Percentiles rank a stretch among this genome's conserved stretches.
phyloP scores from a whole-genome alignment of 139 green algal genomes.

The Coelastrella sp. region DNA sequence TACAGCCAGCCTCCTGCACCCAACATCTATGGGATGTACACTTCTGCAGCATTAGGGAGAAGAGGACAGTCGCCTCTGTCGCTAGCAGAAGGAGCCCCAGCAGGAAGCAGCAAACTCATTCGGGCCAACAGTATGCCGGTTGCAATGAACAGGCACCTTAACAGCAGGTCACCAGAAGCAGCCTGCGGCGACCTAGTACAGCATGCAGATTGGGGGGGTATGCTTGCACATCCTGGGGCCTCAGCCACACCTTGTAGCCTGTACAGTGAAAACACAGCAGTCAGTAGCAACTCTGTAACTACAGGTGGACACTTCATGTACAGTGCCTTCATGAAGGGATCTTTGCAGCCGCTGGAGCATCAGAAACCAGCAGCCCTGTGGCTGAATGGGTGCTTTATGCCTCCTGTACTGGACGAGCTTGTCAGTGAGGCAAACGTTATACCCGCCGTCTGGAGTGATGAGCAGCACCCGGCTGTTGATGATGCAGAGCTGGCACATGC shows the following conservation, averaged over 20 bases:
- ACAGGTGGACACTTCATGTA: no score
- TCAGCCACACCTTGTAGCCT: no score
- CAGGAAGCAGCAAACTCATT: not conserved
- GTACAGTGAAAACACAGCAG: no score
- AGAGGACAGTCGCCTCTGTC: not conserved
- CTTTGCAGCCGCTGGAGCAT: not conserved
- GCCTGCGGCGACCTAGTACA: not conserved
- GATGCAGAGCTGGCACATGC: not conserved
- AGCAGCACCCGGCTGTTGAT: not conserved
- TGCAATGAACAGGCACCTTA: not conserved
- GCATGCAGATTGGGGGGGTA: no score
- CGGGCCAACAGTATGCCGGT: slow-evolving; percentile 14
- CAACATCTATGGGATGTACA: not conserved
- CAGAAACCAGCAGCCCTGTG: not conserved
- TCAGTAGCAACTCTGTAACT: no score
- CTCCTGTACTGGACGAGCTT: not conserved
- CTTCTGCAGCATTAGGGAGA: not conserved
- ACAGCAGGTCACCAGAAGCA: not conserved
- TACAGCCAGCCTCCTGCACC: not conserved
- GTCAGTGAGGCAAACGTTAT: not conserved
- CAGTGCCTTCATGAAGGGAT: not conserved
- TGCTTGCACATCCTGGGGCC: no score
- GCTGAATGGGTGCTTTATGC: not conserved
- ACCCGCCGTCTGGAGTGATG: not conserved
- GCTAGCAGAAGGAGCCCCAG: not conserved